Base-by-base conservation (phyloP, 257 asterid genomes). In the Solanum tacnaense region DNA sequence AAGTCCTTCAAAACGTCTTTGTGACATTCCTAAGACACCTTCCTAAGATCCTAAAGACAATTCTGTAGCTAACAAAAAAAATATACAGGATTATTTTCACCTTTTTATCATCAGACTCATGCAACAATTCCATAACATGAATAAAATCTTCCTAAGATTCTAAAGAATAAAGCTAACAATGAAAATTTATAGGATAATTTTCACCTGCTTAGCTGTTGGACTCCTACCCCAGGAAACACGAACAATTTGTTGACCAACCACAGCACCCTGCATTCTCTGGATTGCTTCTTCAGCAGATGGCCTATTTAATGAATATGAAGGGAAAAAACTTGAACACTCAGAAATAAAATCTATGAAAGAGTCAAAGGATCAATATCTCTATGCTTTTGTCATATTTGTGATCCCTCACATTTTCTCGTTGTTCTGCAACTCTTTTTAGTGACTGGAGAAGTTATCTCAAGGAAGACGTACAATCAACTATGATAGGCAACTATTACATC, bases 201-300 rank as follows among this genome's bases (percentile, higher is more conserved):
- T 74, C 76, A 95, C 99, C 98, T 94, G 98, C 89, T 96, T 96
- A 60, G 98, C 94, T 4, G 94, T 88, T 36, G 94, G 98, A 84
- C 94, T 94, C 93, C 98, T 92, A 90, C 98, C 99, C 99, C 98
- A 96, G 41, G 98, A 96, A 91, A 96, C 96, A 56, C 98, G 98
- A 86, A 96, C 98, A 65, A 94, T 95, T 90, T 94, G 98, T 87
- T 95, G 98, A 89, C 99, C 98, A 90, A 96, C 94, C 90, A 92
- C 91, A 87, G 94, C 88, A 76, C 99, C 96, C 89, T 94, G 98
- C 99, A 96, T 94, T 89, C 98, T 93, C 92, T 94, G 98, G 90
- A 96, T 96, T 81, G 98, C 93, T 91, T 95, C 99, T 92, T 96
- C 99, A 44, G 98, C 98, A 84, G 98, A 96, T 60, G 96, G 58